phyloP scores from a whole-genome alignment of 345 rosid genomes.

The Mallotus nudiflorus region DNA sequence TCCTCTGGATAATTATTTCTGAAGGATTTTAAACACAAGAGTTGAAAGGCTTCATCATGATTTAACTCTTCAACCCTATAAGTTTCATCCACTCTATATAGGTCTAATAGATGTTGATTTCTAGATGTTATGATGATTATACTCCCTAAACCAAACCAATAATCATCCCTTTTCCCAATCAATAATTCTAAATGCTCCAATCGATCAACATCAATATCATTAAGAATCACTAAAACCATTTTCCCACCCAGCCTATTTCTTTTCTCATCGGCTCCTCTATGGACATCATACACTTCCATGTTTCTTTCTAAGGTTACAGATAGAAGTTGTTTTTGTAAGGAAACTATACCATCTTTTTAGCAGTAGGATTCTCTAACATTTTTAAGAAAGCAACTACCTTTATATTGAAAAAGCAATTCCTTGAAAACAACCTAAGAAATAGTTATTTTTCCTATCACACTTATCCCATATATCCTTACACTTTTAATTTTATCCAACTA shows the following conservation, averaged over 20 bases:
- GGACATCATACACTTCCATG: background rate
- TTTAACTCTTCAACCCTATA: background rate
- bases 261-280: constrained; percentile 4
- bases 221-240: constrained; percentile 9
- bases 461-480: constrained; percentile 12
- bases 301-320: constrained; percentile 9
- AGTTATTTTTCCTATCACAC: constrained; percentile 16
- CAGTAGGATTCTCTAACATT: constrained; percentile 10
- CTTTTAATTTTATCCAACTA: constrained; percentile 4
- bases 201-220: constrained; percentile 14
- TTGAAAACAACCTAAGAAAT: constrained; percentile 4
- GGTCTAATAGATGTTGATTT: background rate
- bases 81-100: constrained; percentile 1
- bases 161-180: background rate
- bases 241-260: background rate
- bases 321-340: constrained; percentile 14
- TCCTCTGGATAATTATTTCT: background rate
- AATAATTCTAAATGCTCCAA: constrained; percentile 8
- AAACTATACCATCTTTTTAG: background rate
- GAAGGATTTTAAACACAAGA: constrained; percentile 6
- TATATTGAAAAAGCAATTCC: background rate
- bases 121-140: constrained; percentile 10
- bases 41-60: constrained; percentile 3
- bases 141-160: constrained; percentile 16
- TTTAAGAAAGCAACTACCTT: constrained; percentile 19